Base-by-base conservation (phyloP, 768 basidiomycete genomes). In the Cystobasidium tubakii region DNA sequence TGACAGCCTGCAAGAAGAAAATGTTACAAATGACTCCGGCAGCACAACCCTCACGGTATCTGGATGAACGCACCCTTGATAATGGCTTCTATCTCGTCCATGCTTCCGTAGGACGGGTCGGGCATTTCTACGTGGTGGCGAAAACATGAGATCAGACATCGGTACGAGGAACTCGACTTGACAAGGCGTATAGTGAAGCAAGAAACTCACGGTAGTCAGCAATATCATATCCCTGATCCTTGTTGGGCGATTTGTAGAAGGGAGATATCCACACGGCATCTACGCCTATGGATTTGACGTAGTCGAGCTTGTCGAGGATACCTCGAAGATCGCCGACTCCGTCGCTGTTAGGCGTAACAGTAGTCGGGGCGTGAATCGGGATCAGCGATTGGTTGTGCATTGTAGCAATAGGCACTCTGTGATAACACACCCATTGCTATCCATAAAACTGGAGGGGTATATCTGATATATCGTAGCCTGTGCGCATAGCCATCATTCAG, bases 311-410 rank as follows among this genome's bases (percentile, higher is more conserved):
- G 42, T 82, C 78, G 23, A 81, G 76, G 73, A 91, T 88, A 19
- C 89, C 88, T 25, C 83, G 85, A 43, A 91, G 83, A 79, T 89
- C 88, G 13, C 89, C 88, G 44, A 86, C 80, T 0, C 88, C 89
- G 78, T 88, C 87, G 1, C 86, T 87, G 75, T 87, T 90, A 83
- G 62, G 85, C 84, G 66, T 86, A 84, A 66, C 90, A 82, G 79
- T 90, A 88, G 76, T 87, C 87, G 12, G 90, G 7, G 54, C 27
- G 10, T 36, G 4, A 63, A 36, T 3, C 6, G 66, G 7, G 13
- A 42, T 34, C 63, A 65, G 62, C 21, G 31, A 25, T 42, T 65
- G 44, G 33, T 25, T 39, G 19, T 17, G 39, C n/a, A 65, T 1
- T 81, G 77, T 88, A 88, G 42, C 82, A 78, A 27, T 81, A 76